These are phyloP conservation scores for Phoma sp. DNA, from an alignment of 2,329 filamentous ascomycete genomes.

Conservation along the genomic window DNA sequence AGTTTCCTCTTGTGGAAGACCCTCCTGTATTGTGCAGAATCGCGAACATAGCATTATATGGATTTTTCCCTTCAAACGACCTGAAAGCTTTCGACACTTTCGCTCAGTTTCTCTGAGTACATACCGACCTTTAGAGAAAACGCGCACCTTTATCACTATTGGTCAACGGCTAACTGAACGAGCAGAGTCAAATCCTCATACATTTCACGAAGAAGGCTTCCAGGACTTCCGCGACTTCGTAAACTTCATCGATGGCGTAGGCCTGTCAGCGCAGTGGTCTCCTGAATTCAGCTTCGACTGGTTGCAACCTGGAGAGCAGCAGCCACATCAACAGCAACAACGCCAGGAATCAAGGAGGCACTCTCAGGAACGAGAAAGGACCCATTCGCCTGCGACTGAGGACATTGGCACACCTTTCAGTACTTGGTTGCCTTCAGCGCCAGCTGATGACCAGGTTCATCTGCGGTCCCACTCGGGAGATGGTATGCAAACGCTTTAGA, in stretches of 20 bases:
- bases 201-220: slow-evolving; percentile 33
- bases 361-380: slow-evolving; percentile 25
- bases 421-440: slow-evolving; percentile 39
- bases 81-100: no score
- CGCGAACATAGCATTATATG: no score
- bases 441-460: slow-evolving; percentile 36
- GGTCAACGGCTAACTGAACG: neutral
- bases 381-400: slow-evolving; percentile 28
- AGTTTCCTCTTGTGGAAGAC: neutral
- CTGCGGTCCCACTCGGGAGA: slow-evolving; percentile 27
- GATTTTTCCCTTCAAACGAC: no score
- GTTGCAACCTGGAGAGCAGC: slow-evolving; percentile 27
- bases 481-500: slow-evolving; percentile 9
- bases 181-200: slow-evolving; percentile 7
- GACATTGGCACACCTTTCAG: slow-evolving; percentile 42
- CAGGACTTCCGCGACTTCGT: slow-evolving; percentile 43
- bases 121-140: no score
- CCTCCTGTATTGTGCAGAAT: neutral
- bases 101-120: no score
- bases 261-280: slow-evolving; percentile 40
- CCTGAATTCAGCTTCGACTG: slow-evolving; percentile 41
- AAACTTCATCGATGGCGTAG: slow-evolving; percentile 44
- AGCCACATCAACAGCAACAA: slow-evolving; percentile 20
- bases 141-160: neutral
- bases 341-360: slow-evolving; percentile 25